Conservation (phyloP, 805 yeast species). For the Alloascoidea hylecoeti region DNA sequence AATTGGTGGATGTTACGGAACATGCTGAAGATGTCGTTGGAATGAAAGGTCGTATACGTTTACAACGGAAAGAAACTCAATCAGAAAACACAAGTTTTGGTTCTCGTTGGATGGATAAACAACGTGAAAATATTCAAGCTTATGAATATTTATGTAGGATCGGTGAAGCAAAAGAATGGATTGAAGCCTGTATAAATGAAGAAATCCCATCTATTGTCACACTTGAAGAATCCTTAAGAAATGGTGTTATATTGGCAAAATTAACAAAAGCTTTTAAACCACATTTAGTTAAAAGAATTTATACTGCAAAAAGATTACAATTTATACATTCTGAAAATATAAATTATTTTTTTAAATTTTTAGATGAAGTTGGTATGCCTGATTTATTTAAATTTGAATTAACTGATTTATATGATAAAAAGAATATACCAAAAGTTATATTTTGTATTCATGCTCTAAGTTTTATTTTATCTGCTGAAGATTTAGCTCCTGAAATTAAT, state of each 20-base stretch:
- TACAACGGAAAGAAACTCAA: neutral
- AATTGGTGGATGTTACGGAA: neutral
- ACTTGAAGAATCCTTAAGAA: slow-evolving; percentile 53
- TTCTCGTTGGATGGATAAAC: slow-evolving; percentile 23
- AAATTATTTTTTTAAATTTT: slow-evolving; percentile 47
- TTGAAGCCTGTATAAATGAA: slow-evolving; percentile 47
- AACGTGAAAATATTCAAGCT: slow-evolving; percentile 29
- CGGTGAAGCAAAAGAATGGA: slow-evolving; percentile 73
- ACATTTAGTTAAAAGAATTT: slow-evolving; percentile 35
- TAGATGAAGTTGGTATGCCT: slow-evolving; percentile 59
- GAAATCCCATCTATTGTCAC: slow-evolving; percentile 40
- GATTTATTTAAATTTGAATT: slow-evolving; percentile 77
- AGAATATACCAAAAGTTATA: slow-evolving; percentile 86
- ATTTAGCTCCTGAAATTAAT: slow-evolving; percentile 44
- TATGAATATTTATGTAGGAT: slow-evolving; percentile 76
- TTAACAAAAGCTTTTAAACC: slow-evolving; percentile 64
- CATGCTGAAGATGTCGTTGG: neutral
- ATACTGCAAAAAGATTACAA: slow-evolving; percentile 50
- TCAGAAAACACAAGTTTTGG: neutral
- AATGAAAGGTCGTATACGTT: neutral
- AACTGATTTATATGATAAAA: slow-evolving; percentile 85
- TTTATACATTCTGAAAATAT: slow-evolving; percentile 91
- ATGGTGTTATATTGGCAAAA: slow-evolving; percentile 80
- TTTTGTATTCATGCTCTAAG: slow-evolving; percentile 86
- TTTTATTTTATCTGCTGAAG: slow-evolving; percentile 46